Evolutionary conservation across 805 yeast genomes (phyloP).

Genomic region (Yarrowia phangngaensis): DNA sequence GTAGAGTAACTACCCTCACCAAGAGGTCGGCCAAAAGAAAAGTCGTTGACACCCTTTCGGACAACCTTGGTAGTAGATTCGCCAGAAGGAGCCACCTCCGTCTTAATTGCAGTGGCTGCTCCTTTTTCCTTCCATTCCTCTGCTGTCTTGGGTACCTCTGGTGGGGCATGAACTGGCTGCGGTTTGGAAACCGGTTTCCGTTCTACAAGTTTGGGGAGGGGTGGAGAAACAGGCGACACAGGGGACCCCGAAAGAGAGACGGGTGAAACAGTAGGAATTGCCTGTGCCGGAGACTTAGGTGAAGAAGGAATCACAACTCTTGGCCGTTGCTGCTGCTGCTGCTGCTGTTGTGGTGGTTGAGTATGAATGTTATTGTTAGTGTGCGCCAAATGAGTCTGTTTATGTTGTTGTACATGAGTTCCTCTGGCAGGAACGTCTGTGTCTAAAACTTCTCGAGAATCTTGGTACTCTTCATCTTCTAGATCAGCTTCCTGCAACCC

Average conservation of each 20-base stretch:
- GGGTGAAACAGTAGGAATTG: constrained; percentile 2
- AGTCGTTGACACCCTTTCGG: constrained; percentile 67
- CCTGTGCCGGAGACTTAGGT: too few relatives aligned
- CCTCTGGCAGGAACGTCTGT: constrained; percentile 17
- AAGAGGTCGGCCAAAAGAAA: constrained; percentile 78
- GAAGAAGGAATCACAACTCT: too few relatives aligned
- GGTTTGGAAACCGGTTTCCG: too few relatives aligned
- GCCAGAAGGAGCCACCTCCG: constrained; percentile 46
- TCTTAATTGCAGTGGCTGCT: constrained; percentile 53
- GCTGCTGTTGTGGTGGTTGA: too few relatives aligned
- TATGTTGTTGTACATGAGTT: constrained; percentile 25
- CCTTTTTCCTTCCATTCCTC: constrained; percentile 55
- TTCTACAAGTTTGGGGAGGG: too few relatives aligned
- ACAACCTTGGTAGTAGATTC: constrained; percentile 50
- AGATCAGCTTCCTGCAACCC: too few relatives aligned
- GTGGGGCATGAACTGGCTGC: constrained; percentile 26
- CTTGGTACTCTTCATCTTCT: constrained; percentile 23
- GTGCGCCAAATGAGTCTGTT: constrained; percentile 23
- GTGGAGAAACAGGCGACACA: background rate
- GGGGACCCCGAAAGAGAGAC: constrained; percentile 16
- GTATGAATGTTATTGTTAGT: too few relatives aligned
- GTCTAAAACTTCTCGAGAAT: constrained; percentile 8
- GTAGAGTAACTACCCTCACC: constrained; percentile 98
- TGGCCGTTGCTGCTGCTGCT: constrained; percentile 4
- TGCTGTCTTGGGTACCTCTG: constrained; percentile 34